These are phyloP conservation scores for Pueraria montana DNA, from an alignment of 306 rosid genomes.

Conservation along the genomic window DNA sequence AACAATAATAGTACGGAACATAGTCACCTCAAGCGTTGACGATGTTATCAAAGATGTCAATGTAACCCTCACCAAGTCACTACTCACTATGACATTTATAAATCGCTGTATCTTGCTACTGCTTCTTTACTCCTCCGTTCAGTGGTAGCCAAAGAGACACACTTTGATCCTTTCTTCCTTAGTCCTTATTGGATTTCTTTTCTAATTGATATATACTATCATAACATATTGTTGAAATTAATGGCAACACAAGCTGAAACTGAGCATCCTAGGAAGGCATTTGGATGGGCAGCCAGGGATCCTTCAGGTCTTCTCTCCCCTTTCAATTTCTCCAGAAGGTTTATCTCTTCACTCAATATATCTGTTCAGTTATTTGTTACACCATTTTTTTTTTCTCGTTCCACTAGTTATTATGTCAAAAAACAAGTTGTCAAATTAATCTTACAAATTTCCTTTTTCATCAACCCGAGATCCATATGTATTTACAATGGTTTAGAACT, in stretches of 20 bases:
- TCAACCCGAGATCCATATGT: background rate
- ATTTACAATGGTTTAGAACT: background rate
- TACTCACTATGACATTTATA: background rate
- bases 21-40: background rate
- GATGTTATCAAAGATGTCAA: background rate
- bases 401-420: background rate
- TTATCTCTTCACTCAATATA: background rate
- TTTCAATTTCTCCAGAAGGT: conserved; percentile 62
- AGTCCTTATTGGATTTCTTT: too few species aligned
- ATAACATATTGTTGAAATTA: too few species aligned
- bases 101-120: background rate
- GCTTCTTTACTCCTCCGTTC: background rate
- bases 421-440: background rate
- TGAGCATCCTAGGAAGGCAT: conserved; percentile 54
- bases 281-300: conserved; percentile 60
- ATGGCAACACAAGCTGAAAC: conserved; percentile 37
- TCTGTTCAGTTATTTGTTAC: background rate
- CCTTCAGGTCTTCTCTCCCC: conserved; percentile 56
- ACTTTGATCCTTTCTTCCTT: background rate
- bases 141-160: background rate
- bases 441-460: background rate
- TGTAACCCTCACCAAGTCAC: background rate
- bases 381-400: background rate
- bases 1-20: too few species aligned
- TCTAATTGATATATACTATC: too few species aligned